Base-by-base conservation (phyloP, 2,329 filamentous ascomycete species). In the Colletotrichum gigasporum region DNA sequence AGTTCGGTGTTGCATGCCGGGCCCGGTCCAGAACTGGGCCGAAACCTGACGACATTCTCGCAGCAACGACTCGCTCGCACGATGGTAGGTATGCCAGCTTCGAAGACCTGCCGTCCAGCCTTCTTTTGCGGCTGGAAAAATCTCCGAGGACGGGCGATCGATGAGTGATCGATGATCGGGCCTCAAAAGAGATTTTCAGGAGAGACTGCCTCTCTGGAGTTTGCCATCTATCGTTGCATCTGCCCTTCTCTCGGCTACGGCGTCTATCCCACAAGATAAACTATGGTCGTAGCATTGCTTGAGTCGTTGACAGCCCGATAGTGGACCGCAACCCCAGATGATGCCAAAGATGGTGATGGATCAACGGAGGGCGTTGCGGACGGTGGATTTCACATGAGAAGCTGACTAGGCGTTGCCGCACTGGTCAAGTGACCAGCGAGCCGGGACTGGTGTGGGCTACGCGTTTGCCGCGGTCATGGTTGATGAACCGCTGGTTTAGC, bases 281-380 rank as follows among this genome's bases (percentile, higher is more conserved):
- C 45, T 44, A 47, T 66, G 63, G 65, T 66, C 65, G 59, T 50
- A 66, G 65, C 63, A 63, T 55, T 66, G 44, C 56, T 67, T 45
- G 53, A 52, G 41, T 47, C 26, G 61, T 26, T 44, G 28, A 12
- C 26, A 35, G 18, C 26, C 56, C 28, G 14, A 20, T 42, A 54
- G 61, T 39, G 61, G 48, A n/a, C n/a, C n/a, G 28, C 48, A 42
- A 37, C 61, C 61, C 61, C 61, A 64, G 56, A 61, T 61, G 48
- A 54, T 64, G 34, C 61, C 35, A 18, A 61, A 61, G 56, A 20
- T 37, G 56, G 56, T 26, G 61, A 61, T 55, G 26, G 61, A 64
- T 64, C 56, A 61, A 42, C 56, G 42, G 34, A 61, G 20, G 20
- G 24, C 41, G 9, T 24, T 53, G 34, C 35, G 48, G 20, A 35